These are phyloP conservation scores for Artomyces pyxidatus DNA, from an alignment of 768 basidiomycete species.

Conservation along the genomic window DNA sequence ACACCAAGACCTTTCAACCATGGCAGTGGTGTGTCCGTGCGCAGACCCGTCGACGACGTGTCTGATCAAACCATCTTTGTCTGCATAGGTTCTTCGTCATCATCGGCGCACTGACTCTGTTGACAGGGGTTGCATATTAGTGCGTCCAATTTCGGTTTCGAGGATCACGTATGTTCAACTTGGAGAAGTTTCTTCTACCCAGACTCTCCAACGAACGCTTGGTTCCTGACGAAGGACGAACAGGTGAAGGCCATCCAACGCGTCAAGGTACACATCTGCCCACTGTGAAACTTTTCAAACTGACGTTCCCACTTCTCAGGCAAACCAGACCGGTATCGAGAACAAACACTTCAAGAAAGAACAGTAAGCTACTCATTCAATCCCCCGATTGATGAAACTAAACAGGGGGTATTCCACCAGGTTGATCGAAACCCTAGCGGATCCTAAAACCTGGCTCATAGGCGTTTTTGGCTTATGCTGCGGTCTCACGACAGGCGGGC, in stretches of 20 bases:
- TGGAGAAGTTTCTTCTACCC: conserved; percentile 71
- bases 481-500: conserved; percentile 61
- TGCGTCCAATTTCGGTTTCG: conserved; percentile 23
- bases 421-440: conserved; percentile 57
- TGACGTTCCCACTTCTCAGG: no score
- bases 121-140: conserved; percentile 48
- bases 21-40: conserved; percentile 75
- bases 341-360: conserved; percentile 77
- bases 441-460: conserved; percentile 73
- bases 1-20: conserved; percentile 46
- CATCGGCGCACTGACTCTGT: conserved; percentile 50
- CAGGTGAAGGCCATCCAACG: conserved; percentile 53
- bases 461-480: conserved; percentile 54
- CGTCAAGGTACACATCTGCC: no score
- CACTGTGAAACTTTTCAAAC: no score
- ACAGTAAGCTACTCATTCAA: conserved; percentile 44
- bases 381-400: no score
- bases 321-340: conserved; percentile 77
- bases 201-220: conserved; percentile 65
- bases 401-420: no score
- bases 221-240: conserved; percentile 63
- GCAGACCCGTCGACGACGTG: no score
- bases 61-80: no score
- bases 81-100: conserved; percentile 74
- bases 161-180: no score